Base-by-base conservation (phyloP, 2,329 filamentous ascomycete species). In the Fusarium cyanostomum region DNA sequence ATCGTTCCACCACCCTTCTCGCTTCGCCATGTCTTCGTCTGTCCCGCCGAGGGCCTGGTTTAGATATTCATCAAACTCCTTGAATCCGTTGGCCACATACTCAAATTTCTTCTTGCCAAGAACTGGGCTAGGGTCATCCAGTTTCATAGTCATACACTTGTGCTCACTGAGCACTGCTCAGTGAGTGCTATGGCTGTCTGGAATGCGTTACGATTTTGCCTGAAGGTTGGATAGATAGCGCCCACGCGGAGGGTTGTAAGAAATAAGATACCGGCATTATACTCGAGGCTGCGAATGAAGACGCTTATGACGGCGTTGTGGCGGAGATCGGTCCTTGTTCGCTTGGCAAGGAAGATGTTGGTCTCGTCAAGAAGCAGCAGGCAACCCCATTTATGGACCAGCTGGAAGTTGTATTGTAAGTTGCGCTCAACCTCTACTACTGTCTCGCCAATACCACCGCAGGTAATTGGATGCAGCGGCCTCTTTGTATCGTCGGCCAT, bases 261-360 rank as follows among this genome's bases (percentile, higher is more conserved):
- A 79, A 95, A 93, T 4, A 95, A 77, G 56, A 95, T 94, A 3
- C 92, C 92, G 71, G 93, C 89, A 79, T 93, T 94, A 74, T 95
- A 95, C 75, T 96, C 92, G 0, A 94, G 82, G 49, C 92, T 81
- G 1, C 91, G 86, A 2, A 96, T 78, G 80, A 95, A 96, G 67
- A 94, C 91, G 70, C 87, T 90, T 8, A 41, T 58, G 15, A 46
- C 48, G 13, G 48, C 55, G 31, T 52, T 58, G 15, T 31, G 41
- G 11, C 54, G 31, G 8, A 58, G 15, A n/a, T 53, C 55, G 10
- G 16, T 38, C 15, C 42, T 44, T 3, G 35, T 52, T 15, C 52
- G 38, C 16, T 49, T 52, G 12, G 35, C 37, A 12, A 59, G 41
- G 15, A 59, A 59, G 3, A 59, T 41, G 24, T 59, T 44, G 8